A percentile compares a stretch with the other conserved stretches of the same genome.
These are phyloP conservation scores for Emergomyces orientalis DNA, from an alignment of 2,329 filamentous ascomycete genomes.

Conservation along the genomic window DNA sequence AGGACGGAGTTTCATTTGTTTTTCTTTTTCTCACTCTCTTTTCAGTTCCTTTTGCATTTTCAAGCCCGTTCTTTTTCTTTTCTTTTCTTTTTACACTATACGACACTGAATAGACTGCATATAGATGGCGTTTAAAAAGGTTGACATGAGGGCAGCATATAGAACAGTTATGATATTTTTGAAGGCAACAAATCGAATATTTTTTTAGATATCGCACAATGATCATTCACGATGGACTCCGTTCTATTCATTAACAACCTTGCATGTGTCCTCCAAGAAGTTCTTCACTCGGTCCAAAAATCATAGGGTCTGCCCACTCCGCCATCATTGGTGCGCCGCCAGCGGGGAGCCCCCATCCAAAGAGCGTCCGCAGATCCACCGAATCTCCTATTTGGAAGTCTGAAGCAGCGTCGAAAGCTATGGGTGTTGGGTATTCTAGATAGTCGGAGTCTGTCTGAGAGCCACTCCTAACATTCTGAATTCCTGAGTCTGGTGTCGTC, in stretches of 20 bases:
- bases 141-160: background rate
- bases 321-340: background rate
- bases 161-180: background rate
- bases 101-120: background rate
- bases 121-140: background rate
- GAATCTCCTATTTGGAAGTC: background rate
- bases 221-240: too few relatives aligned
- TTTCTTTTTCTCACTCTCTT: background rate
- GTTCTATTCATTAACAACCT: background rate
- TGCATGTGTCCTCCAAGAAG: background rate
- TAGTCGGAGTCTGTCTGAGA: background rate
- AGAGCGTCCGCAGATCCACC: background rate
- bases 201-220: too few relatives aligned
- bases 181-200: background rate
- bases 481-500: background rate
- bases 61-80: background rate
- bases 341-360: background rate
- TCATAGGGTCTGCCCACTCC: background rate
- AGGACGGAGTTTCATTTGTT: too few relatives aligned
- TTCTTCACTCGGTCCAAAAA: background rate
- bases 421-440: background rate
- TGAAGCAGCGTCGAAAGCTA: background rate
- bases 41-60: background rate
- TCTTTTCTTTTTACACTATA: too few relatives aligned
- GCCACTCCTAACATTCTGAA: background rate